Evolutionary conservation across 2,329 filamentous ascomycete species (phyloP), one percentile per base, ranked within the genome.

Genomic region (Ilyonectria destructans): DNA sequence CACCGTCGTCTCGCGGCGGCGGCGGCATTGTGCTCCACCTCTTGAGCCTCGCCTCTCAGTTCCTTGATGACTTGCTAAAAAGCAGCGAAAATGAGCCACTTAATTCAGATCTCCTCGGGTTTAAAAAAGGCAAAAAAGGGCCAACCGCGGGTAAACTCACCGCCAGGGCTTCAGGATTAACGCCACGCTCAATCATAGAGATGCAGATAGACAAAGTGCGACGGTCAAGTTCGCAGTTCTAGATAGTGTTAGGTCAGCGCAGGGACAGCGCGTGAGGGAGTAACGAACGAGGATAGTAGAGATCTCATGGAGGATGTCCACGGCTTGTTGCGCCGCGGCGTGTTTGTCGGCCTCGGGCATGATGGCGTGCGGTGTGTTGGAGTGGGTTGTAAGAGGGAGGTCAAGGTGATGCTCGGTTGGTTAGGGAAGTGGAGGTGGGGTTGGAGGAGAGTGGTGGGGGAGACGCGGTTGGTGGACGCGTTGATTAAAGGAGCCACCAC

Each of bases 151-250:
- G 35, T 7, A 7, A 13, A 73, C 94, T 78, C 87, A 98, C 96
- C 26, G 96, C 95, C 35, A 99, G 85, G 1, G 96, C 96, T 80
- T 98, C 96, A 0, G 96, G 96, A 78, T 97, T 97, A 33, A 98
- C 94, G 15, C 96, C 96, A 78, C 97, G 97, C 82, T 99, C 96
- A 75, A 99, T 97, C 81, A 99, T 89, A 61, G 95, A 97, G 68
- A 98, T 96, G 82, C 96, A 99, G 70, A 98, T 93, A 3, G 95
- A 97, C 19, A 99, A 86, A 21, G 95, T 95, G 61, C 95, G 92
- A 35, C 96, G 91, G 81, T 98, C 95, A 52, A 99, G 90, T 71
- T 97, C 90, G 69, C 96, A 97, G 83, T 98, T 98, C 96, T 98
- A 70, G 55, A 35, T 46, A 51, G 59, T 10, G 59, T 72, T 33